Conservation (phyloP, 2,329 filamentous ascomycete genomes). For the Aspergillus latus region DNA sequence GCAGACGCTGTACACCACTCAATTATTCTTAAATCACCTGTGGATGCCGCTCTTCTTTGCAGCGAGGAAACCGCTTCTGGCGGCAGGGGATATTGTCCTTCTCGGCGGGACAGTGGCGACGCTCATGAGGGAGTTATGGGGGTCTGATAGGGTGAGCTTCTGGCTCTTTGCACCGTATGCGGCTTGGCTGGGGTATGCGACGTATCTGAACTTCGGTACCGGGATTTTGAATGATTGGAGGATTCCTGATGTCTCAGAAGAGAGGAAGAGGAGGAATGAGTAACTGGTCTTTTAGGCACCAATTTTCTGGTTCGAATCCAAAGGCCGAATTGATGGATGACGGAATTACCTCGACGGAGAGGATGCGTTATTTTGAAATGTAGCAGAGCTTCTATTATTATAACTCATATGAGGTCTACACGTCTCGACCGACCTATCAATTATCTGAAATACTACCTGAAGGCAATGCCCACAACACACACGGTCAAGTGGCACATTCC, state of each 20-base stretch:
- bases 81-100: conserved; percentile 71
- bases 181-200: conserved; percentile 82
- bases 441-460: too few species aligned
- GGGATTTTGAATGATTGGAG: conserved; percentile 69
- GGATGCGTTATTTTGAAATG: too few species aligned
- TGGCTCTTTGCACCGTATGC: conserved; percentile 79
- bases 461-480: too few species aligned
- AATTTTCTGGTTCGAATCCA: too few species aligned
- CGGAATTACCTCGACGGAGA: too few species aligned
- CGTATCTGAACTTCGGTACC: conserved; percentile 73
- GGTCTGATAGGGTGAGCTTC: conserved; percentile 69
- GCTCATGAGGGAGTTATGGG: conserved; percentile 72
- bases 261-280: conserved; percentile 17
- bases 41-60: conserved; percentile 96
- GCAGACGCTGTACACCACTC: conserved; percentile 79
- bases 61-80: conserved; percentile 69
- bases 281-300: too few species aligned
- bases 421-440: too few species aligned
- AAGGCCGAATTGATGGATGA: too few species aligned
- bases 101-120: conserved; percentile 72
- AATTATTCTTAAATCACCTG: conserved; percentile 78
- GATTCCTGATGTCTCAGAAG: conserved; percentile 12
- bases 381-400: too few species aligned
- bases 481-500: too few species aligned
- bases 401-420: too few species aligned